These are phyloP conservation scores for Sphaceloma murrayae DNA, from an alignment of 2,329 filamentous ascomycete genomes.

Conservation along the genomic window DNA sequence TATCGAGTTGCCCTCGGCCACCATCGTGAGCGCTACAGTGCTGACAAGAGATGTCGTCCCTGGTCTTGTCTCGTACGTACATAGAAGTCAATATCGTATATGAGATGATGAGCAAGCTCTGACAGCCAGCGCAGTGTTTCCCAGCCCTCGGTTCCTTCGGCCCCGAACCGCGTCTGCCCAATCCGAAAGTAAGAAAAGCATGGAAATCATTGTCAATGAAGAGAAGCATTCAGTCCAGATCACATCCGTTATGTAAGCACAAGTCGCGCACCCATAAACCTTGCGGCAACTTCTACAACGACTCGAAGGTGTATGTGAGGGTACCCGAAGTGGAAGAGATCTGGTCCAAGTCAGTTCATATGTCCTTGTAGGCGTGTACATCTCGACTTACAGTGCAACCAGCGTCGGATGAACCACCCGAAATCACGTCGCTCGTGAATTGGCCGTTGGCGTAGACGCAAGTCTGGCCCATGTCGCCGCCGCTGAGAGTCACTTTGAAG, in stretches of 20 bases:
- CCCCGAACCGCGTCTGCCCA: no score
- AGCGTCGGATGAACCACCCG: slow-evolving; percentile 36
- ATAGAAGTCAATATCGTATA: no score
- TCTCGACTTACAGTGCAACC: slow-evolving; percentile 87
- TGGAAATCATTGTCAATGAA: slow-evolving; percentile 13
- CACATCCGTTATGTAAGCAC: slow-evolving; percentile 4
- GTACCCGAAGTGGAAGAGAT: slow-evolving; percentile 42
- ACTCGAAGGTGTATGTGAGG: slow-evolving; percentile 38
- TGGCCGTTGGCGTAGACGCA: slow-evolving; percentile 59
- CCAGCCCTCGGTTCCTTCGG: not conserved
- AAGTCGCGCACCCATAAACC: not conserved
- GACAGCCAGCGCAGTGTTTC: not conserved
- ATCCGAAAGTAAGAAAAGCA: slow-evolving; percentile 9
- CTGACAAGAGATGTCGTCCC: no score
- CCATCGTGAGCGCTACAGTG: no score
- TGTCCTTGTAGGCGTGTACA: no score
- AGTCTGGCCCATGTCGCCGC: slow-evolving; percentile 48
- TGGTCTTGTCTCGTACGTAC: no score
- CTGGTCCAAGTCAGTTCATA: slow-evolving; percentile 30
- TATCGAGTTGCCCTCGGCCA: no score
- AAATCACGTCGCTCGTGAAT: slow-evolving; percentile 47
- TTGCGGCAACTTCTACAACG: slow-evolving; percentile 7
- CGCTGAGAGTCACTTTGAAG: slow-evolving; percentile 69
- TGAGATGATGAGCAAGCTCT: no score
- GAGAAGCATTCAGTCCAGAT: slow-evolving; percentile 5